Base-by-base conservation (phyloP, 2,329 filamentous ascomycete genomes). In the Penicillium sp. region DNA sequence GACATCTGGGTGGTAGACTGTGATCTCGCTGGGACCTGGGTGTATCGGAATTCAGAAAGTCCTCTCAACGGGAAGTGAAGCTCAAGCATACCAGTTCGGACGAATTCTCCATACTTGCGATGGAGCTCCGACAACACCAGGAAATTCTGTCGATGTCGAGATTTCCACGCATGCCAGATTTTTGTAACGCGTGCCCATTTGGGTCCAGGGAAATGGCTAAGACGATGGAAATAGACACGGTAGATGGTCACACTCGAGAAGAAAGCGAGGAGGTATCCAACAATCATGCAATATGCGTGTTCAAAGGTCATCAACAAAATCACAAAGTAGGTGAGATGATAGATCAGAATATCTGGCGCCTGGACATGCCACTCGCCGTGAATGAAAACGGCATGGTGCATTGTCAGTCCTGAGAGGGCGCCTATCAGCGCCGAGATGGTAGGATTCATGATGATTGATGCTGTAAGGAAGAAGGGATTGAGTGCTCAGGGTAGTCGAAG, bases 201-300 rank as follows among this genome's bases (percentile, higher is more conserved):
- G 1, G 79, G 79, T 0, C 79, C 78, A 1, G 71, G 72, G 42
- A 80, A 79, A 63, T 71, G 55, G n/a, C 66, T 70, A 11, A 80
- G 68, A 3, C 74, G 75, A 56, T 80, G 79, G 60, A 79, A 79
- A 57, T 77, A 73, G 2, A 71, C 58, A 16, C 79, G 72, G 65
- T 81, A 78, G n/a, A 76, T 57, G 7, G 71, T 26, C 19, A 80
- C 78, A 60, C 77, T 80, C 13, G 56, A 58, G n/a, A 64, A 60
- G 1, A 67, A 46, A 0, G 49, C 28, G 2, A 59, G 2, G n/a
- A 65, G 52, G 35, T 64, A 64, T n/a, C 53, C 58, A 6, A 22
- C 1, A 30, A 64, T 57, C 11, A 63, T 33, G 43, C 33, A 55
- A 19, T n/a, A 33, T 38, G 52, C 59, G 1, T 25, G 26, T 11